Base-by-base conservation (phyloP, 305 asterid species). In the Plantago lanceolata region DNA sequence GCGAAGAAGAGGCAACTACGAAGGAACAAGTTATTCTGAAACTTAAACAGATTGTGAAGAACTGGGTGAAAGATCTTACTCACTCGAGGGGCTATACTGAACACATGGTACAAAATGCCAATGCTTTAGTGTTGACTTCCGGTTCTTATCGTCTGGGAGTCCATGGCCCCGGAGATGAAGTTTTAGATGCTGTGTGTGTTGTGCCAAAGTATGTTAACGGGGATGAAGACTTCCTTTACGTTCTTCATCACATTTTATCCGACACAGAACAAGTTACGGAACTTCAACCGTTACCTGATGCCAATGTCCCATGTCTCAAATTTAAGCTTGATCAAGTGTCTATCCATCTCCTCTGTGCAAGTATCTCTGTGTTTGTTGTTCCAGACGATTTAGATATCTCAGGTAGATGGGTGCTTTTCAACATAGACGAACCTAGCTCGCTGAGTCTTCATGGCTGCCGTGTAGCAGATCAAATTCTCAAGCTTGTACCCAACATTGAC, bases 61-160 rank as follows among this genome's bases (percentile, higher is more conserved):
- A 78, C 60, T 88, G 99, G 99, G 99, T 94, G 69, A 94, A 85
- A 74, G 90, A 77, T 18, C 80, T 90, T 65, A 88, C 96, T 48
- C 85, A 85, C 40, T 47, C 79, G 78, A 80, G 78, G 75, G 99
- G 99, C 20, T 90, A 86, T 76, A 83, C 87, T 48, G 96, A 88
- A 59, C 96, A 90, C 77, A 84, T 86, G 85, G 95, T 88, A 68
- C 88, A 88, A 81, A 95, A 86, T 71, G 97, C 99, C 68, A 94
- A 88, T 75, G 95, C 97, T 13, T 82, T 83, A 54, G 78, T 94
- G 60, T 80, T 86, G 37, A 94, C 97, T 17, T 94, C 86, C 75
- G 99, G 99, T 74, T 94, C 99, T 68, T 90, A 94, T 72, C 77
- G 95, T 49, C 95, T 94, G 45, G 99, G 99, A 97, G 99, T 94